Conservation (phyloP, 2,329 filamentous ascomycete genomes). For the Clarireedia paspali region DNA sequence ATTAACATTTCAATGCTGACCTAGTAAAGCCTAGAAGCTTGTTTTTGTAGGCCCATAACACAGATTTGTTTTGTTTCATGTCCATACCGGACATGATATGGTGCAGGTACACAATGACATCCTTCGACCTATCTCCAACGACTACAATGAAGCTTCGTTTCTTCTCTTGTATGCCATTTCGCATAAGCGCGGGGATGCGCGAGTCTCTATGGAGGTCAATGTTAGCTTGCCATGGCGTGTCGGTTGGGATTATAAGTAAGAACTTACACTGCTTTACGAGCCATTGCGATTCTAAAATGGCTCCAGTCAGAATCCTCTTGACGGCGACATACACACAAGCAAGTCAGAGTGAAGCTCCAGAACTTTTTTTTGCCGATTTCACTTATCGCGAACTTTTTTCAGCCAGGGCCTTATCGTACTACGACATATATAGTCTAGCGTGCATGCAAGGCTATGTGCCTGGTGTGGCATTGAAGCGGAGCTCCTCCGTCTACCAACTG, state of each 20-base stretch:
- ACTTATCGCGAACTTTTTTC: constrained; percentile 11
- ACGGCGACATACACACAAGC: constrained; percentile 16
- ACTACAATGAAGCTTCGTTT: constrained; percentile 98
- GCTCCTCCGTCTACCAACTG: too few relatives aligned
- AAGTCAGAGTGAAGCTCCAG: constrained; percentile 3
- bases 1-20: constrained; percentile 30
- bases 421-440: neutral
- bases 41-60: constrained; percentile 98
- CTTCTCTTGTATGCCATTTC: constrained; percentile 89
- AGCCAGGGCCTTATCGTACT: neutral
- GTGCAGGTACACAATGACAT: constrained; percentile 92
- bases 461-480: too few relatives aligned
- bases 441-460: constrained; percentile 1
- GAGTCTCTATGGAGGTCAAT: constrained; percentile 54
- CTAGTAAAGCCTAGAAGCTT: constrained; percentile 89
- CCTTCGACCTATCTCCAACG: constrained; percentile 88
- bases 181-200: constrained; percentile 83
- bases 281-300: constrained; percentile 17
- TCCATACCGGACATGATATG: constrained; percentile 87
- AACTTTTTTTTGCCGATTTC: constrained; percentile 10
- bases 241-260: neutral
- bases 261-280: constrained; percentile 27
- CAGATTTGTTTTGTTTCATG: constrained; percentile 90
- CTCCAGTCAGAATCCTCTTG: constrained; percentile 10
- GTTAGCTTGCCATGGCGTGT: neutral